phyloP scores from a whole-genome alignment of 1,284 basidiomycete species.

The Rhodotorula sp. region DNA sequence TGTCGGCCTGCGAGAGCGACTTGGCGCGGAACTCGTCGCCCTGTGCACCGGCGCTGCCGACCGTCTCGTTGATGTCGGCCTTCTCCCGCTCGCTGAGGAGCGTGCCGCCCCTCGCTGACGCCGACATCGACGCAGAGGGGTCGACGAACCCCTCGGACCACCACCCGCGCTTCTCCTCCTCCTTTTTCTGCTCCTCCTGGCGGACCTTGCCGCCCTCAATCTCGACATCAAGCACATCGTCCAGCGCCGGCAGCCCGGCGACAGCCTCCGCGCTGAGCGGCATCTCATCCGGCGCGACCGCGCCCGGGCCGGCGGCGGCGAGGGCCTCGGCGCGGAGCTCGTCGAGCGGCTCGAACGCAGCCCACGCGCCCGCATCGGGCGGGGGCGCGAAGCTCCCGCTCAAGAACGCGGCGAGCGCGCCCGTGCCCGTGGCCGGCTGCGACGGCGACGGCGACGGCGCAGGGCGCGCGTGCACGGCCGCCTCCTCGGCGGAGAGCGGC shows the following conservation, averaged over 20 bases:
- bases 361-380: neutral
- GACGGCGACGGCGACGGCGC: neutral
- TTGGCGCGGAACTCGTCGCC: slow-evolving; percentile 29
- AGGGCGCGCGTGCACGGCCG: neutral
- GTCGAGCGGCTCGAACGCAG: slow-evolving; percentile 5
- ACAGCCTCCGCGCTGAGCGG: slow-evolving; percentile 29
- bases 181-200: neutral
- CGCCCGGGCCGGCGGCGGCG: slow-evolving; percentile 6
- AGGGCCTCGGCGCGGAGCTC: slow-evolving; percentile 11
- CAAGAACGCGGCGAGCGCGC: slow-evolving; percentile 21
- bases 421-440: neutral
- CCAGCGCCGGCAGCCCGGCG: slow-evolving; percentile 11
- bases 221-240: slow-evolving; percentile 29
- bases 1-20: slow-evolving; percentile 13
- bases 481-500: neutral
- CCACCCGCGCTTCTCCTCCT: slow-evolving; percentile 13
- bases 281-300: slow-evolving; percentile 1
- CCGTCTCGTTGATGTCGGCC: slow-evolving; percentile 40
- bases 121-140: neutral
- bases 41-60: slow-evolving; percentile 37
- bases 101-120: neutral
- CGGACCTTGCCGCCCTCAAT: slow-evolving; percentile 16
- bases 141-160: slow-evolving; percentile 1
- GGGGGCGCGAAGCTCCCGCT: slow-evolving; percentile 14
- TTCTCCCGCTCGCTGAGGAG: neutral